These are phyloP conservation scores for Paxillus involutus DNA, from an alignment of 768 basidiomycete species.

Conservation along the genomic window DNA sequence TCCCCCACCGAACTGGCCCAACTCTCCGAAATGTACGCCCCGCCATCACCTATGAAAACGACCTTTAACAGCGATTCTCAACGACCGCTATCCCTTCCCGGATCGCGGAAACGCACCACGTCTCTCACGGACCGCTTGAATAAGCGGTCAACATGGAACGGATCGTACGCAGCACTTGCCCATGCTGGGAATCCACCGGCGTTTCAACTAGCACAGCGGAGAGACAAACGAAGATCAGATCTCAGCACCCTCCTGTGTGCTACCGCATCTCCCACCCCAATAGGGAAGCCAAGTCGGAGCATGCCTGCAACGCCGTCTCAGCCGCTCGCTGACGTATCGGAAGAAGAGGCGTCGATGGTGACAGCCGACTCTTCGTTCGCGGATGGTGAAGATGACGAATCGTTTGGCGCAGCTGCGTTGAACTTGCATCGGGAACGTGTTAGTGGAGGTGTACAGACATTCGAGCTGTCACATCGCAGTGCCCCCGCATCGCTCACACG, in stretches of 20 bases:
- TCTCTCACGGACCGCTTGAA: slow-evolving; percentile 25
- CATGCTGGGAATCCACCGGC: slow-evolving; percentile 44
- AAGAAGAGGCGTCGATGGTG: slow-evolving; percentile 36
- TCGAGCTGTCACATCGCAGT: slow-evolving; percentile 37
- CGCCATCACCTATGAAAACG: slow-evolving; percentile 55
- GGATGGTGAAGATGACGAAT: slow-evolving; percentile 28
- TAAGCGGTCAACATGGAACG: slow-evolving; percentile 79
- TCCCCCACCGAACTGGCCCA: slow-evolving; percentile 71
- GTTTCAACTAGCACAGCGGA: slow-evolving; percentile 40
- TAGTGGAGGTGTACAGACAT: slow-evolving; percentile 47
- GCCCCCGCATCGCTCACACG: slow-evolving; percentile 13
- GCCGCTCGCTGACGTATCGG: slow-evolving; percentile 37
- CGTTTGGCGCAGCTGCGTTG: slow-evolving; percentile 65
- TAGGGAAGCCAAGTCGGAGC: slow-evolving; percentile 35
- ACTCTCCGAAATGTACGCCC: slow-evolving; percentile 87
- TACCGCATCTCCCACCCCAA: slow-evolving; percentile 19
- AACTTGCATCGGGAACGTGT: slow-evolving; percentile 56
- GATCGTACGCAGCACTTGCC: slow-evolving; percentile 56
- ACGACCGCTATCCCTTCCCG: slow-evolving; percentile 48
- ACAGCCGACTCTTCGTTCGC: slow-evolving; percentile 18
- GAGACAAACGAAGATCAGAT: slow-evolving; percentile 57
- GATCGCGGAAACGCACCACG: slow-evolving; percentile 21
- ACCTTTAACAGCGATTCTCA: slow-evolving; percentile 28
- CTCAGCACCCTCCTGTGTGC: slow-evolving; percentile 46
- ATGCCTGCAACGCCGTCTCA: slow-evolving; percentile 38